Conservation (phyloP, 306 rosid genomes). For the Macrotyloma uniflorum region DNA sequence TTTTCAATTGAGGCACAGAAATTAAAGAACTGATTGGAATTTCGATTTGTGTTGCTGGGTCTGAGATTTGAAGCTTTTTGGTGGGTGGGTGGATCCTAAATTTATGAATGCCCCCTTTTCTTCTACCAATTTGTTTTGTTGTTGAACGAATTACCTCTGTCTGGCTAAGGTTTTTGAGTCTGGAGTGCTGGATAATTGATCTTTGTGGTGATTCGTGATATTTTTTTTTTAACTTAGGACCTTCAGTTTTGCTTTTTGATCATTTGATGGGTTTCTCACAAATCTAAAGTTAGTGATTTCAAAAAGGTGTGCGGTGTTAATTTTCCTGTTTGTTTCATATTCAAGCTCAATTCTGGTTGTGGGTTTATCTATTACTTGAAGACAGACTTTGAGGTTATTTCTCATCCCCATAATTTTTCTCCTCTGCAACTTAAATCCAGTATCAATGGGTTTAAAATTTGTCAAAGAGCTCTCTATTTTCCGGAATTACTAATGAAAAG, state of each 20-base stretch:
- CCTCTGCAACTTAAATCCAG: slow-evolving; percentile 36
- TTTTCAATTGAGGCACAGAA: slow-evolving; percentile 11
- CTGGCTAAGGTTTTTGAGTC: background rate
- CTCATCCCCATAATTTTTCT: slow-evolving; percentile 26
- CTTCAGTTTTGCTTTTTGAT: slow-evolving; percentile 19
- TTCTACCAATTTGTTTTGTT: slow-evolving; percentile 1
- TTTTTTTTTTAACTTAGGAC: slow-evolving; percentile 20
- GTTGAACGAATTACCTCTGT: background rate
- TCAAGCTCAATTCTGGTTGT: slow-evolving; percentile 40
- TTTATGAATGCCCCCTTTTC: slow-evolving; percentile 20
- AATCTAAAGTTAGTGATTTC: slow-evolving; percentile 32
- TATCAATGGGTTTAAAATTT: slow-evolving; percentile 4
- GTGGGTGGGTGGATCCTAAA: slow-evolving; percentile 23
- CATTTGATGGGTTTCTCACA: slow-evolving; percentile 23
- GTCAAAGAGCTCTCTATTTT: slow-evolving; percentile 18
- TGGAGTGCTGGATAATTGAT: slow-evolving; percentile 23
- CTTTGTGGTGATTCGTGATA: slow-evolving; percentile 17
- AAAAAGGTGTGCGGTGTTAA: slow-evolving; percentile 20
- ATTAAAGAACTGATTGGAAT: background rate
- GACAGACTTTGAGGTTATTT: slow-evolving; percentile 42
- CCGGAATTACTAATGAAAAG: slow-evolving; percentile 28
- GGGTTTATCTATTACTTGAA: slow-evolving; percentile 35
- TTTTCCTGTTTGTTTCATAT: slow-evolving; percentile 34
- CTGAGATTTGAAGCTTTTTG: slow-evolving; percentile 19
- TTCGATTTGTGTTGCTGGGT: background rate